Conservation (phyloP, 78 protist species). For the Guillardia theta region DNA sequence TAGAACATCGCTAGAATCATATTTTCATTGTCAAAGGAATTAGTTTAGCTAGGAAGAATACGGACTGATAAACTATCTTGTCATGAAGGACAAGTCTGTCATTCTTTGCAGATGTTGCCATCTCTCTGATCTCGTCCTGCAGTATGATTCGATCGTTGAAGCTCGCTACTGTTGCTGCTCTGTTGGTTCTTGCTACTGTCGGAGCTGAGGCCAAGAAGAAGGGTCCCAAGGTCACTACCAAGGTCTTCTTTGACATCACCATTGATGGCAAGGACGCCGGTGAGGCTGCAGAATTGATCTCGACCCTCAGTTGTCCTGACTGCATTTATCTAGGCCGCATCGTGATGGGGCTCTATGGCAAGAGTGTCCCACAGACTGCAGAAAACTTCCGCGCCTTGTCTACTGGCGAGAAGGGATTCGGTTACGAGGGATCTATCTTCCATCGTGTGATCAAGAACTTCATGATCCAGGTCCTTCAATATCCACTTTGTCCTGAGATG, state of each 20-base stretch:
- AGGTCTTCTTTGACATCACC: constrained; percentile 41
- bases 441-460: constrained; percentile 60
- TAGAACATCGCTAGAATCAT: too few species aligned
- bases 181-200: too few species aligned
- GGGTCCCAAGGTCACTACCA: constrained; percentile 15
- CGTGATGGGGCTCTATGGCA: constrained; percentile 25
- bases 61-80: too few species aligned
- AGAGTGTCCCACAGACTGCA: constrained; percentile 54
- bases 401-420: constrained; percentile 63
- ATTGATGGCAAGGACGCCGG: constrained; percentile 25
- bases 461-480: constrained; percentile 50
- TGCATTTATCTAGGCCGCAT: background rate
- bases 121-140: too few species aligned
- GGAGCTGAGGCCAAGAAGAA: constrained; percentile 9
- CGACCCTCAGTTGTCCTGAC: background rate
- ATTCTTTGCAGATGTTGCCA: too few species aligned
- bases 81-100: too few species aligned
- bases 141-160: too few species aligned
- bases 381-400: constrained; percentile 65
- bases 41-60: too few species aligned
- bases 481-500: background rate
- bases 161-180: too few species aligned
- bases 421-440: constrained; percentile 20
- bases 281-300: background rate
- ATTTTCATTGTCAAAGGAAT: too few species aligned